Evolutionary conservation across 208 protist species (phyloP).

Genomic region (Trypanosoma rangeli): DNA sequence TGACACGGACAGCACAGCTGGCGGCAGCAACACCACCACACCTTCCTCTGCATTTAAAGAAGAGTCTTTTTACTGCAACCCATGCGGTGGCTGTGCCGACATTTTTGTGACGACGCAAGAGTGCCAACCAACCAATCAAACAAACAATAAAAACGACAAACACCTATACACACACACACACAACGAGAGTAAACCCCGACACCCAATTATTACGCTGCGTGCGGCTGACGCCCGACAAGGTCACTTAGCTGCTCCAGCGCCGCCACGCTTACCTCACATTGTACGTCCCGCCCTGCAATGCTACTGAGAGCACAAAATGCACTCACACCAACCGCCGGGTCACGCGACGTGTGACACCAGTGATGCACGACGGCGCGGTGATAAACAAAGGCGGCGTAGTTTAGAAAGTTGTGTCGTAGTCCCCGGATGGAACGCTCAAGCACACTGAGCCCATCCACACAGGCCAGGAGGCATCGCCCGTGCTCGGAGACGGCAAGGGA

Average conservation of each 20-base stretch:
- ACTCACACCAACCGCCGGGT: constrained; percentile 10
- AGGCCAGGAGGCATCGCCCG: background rate
- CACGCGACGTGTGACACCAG: constrained; percentile 16
- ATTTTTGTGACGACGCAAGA: no score
- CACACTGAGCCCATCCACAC: constrained; percentile 14
- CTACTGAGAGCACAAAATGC: constrained; percentile 18
- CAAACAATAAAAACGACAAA: background rate
- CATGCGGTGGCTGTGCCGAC: background rate
- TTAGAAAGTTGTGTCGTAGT: constrained; percentile 6
- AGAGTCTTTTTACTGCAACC: background rate
- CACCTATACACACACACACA: background rate
- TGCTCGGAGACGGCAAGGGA: constrained; percentile 12
- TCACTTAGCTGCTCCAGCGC: constrained; percentile 18
- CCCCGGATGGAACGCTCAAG: constrained; percentile 24
- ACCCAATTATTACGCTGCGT: background rate
- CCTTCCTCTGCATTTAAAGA: no score
- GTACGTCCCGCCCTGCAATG: constrained; percentile 4
- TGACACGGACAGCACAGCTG: no score
- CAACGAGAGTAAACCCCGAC: background rate
- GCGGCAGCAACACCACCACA: no score
- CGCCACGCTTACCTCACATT: constrained; percentile 15
- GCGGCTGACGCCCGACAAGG: constrained; percentile 1
- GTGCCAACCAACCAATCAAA: no score
- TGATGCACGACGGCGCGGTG: constrained; percentile 18
- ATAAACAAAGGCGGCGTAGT: constrained; percentile 25